phyloP scores from a whole-genome alignment of 108 stramenopile genomes.

The Cyclotella cryptica region DNA sequence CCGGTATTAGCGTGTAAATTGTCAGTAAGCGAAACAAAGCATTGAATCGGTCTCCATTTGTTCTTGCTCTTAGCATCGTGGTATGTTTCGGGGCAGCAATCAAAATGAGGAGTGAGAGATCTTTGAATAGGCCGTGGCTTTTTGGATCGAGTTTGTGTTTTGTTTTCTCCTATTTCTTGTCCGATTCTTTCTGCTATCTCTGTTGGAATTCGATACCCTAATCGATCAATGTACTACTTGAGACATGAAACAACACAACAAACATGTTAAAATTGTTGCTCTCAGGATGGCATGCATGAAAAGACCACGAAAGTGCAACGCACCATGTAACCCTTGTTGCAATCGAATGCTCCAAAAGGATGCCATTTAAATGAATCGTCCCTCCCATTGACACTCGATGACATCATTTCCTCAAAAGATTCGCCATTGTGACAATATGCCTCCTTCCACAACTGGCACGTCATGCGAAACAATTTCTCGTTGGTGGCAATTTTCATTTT shows the following conservation, averaged over 20 bases:
- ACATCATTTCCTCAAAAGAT: slow-evolving; percentile 41
- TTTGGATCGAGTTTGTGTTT: slow-evolving; percentile 21
- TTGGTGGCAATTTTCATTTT: slow-evolving; percentile 78
- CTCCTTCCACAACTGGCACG: slow-evolving; percentile 82
- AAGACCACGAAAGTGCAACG: slow-evolving; percentile 1
- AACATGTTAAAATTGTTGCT: not conserved
- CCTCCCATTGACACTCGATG: not conserved
- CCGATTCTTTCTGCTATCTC: slow-evolving; percentile 68
- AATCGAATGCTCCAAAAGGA: slow-evolving; percentile 82
- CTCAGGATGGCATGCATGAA: not conserved
- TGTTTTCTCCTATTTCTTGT: slow-evolving; percentile 18
- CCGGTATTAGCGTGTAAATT: slow-evolving; percentile 80
- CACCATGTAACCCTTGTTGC: slow-evolving; percentile 66
- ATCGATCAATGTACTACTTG: slow-evolving; percentile 82
- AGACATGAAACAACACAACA: not conserved
- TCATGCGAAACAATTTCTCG: slow-evolving; percentile 67
- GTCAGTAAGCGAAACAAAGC: slow-evolving; percentile 88
- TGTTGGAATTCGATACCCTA: slow-evolving; percentile 88
- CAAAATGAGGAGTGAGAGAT: slow-evolving; percentile 94
- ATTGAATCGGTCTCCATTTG: slow-evolving; percentile 95
- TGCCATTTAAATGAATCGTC: slow-evolving; percentile 66
- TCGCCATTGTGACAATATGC: slow-evolving; percentile 75
- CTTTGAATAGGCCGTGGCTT: slow-evolving; percentile 78
- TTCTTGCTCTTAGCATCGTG: slow-evolving; percentile 46
- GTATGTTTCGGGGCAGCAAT: slow-evolving; percentile 90